Percentiles rank a stretch among this genome's conserved stretches.
phyloP scores from a whole-genome alignment of 2,329 filamentous ascomycete genomes.

The Lasiodiplodia sp. region DNA sequence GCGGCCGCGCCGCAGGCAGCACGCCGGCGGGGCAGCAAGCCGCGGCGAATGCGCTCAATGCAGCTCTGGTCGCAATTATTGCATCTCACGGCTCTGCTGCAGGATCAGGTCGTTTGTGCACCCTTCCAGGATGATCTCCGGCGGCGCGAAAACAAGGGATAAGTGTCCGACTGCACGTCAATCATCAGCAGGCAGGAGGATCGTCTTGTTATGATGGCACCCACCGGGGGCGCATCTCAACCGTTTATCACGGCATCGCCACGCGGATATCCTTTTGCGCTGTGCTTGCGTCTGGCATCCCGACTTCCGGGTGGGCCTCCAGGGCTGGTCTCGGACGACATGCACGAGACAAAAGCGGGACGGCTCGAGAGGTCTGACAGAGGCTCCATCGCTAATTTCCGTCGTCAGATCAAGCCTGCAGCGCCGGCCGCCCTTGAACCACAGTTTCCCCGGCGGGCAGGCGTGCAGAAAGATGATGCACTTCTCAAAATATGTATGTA shows the following conservation, averaged over 20 bases:
- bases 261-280: conserved; percentile 20
- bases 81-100: conserved; percentile 24
- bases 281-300: conserved; percentile 2
- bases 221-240: conserved; percentile 18
- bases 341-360: conserved; percentile 26
- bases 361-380: conserved; percentile 17
- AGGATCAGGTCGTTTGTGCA: conserved; percentile 19
- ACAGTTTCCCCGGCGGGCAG: conserved; percentile 18
- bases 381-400: conserved; percentile 25
- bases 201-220: conserved; percentile 19
- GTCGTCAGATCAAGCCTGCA: conserved; percentile 12
- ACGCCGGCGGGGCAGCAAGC: background rate
- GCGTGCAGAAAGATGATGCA: conserved; percentile 27
- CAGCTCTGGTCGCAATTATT: conserved; percentile 1
- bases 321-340: conserved; percentile 10
- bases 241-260: conserved; percentile 25
- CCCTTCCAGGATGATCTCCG: conserved; percentile 20
- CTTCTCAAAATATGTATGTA: conserved; percentile 23
- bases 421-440: background rate
- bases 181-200: conserved; percentile 16
- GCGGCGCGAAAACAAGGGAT: conserved; percentile 12
- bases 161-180: conserved; percentile 24
- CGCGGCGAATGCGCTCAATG: conserved; percentile 15
- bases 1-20: background rate
- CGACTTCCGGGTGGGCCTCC: conserved; percentile 24